phyloP scores from a whole-genome alignment of 352 stramenopile genomes.

The Pythium volutum region DNA sequence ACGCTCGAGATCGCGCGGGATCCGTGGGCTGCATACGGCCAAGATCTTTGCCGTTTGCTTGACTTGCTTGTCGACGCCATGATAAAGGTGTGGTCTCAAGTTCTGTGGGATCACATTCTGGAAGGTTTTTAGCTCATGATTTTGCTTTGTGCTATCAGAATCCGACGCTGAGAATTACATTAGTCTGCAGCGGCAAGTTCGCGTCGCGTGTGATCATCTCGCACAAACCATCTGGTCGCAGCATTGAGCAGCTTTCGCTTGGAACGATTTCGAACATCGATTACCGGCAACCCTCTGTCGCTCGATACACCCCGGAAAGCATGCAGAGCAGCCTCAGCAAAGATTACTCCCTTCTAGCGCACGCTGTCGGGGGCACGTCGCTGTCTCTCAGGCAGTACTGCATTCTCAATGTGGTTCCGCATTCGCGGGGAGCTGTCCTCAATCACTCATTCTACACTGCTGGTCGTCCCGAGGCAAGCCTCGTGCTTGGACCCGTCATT shows the following conservation, averaged over 20 bases:
- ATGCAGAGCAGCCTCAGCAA: constrained; percentile 1
- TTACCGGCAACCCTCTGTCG: not conserved
- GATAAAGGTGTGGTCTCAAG: constrained; percentile 6
- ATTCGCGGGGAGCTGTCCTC: constrained; percentile 33
- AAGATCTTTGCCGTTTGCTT: constrained; percentile 8
- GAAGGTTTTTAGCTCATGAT: not conserved
- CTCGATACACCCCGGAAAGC: constrained; percentile 4
- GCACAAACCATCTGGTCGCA: constrained; percentile 23
- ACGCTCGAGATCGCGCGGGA: constrained; percentile 14
- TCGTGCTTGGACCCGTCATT: constrained; percentile 63
- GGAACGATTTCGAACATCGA: constrained; percentile 36
- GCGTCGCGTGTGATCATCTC: constrained; percentile 35
- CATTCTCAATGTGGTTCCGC: constrained; percentile 45
- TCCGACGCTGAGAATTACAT: constrained; percentile 34
- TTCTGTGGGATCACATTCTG: not conserved
- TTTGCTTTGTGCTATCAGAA: constrained; percentile 23
- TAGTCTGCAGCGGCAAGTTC: constrained; percentile 39
- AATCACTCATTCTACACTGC: constrained; percentile 36
- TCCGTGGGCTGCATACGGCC: constrained; percentile 17
- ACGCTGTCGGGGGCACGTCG: not conserved
- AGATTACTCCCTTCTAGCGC: constrained; percentile 2
- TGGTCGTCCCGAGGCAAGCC: constrained; percentile 30
- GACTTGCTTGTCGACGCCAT: constrained; percentile 13
- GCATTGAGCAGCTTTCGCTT: constrained; percentile 49
- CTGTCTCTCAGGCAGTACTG: constrained; percentile 36